Evolutionary conservation across 2,329 filamentous ascomycete species (phyloP), one percentile per base, ranked within the genome.

Genomic region (Bipolaris sorokiniana): DNA sequence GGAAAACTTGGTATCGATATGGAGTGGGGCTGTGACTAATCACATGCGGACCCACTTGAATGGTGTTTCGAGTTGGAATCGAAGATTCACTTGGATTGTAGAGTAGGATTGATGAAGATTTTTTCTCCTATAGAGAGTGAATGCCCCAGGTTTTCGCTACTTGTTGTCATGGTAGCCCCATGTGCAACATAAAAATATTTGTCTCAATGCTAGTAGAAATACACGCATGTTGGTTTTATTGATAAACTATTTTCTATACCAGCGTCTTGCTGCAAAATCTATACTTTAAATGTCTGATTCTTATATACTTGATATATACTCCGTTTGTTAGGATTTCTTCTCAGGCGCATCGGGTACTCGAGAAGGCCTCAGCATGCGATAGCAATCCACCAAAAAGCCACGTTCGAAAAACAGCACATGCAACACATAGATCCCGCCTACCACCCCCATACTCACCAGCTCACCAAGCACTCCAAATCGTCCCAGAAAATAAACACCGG

Each of bases 381-480:
- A 76, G 47, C 75, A 76, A 22, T 75, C 67, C 1, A 68, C 26
- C 51, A 77, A 47, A 44, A 74, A 76, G 5, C 57, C 54, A 13
- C 69, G 65, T 58, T 77, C 75, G 28, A 69, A 71, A 26, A 67
- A 67, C 1, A 75, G 52, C 20, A 81, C 66, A 23, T 73, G 65
- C 5, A 71, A 38, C 3, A 65, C 75, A 56, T 79, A 78, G 0
- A 68, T 45, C 0, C 61, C 75, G n/a, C 71, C 77, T 36, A 80
- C 59, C 4, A 45, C 63, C 6, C 76, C 78, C 26, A 77, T 72
- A 11, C 71, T 68, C 1, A 73, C 65, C 34, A 82, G 59, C 51
- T 82, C 77, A n/a, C 77, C 79, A 7, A 80, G 22, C 7, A 79
- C 49, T 0, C 79, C 79, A 58, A 78, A 78, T 34, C 55, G 55